Evolutionary conservation across 345 rosid species (phyloP).

Genomic region (Salix suchowensis): DNA sequence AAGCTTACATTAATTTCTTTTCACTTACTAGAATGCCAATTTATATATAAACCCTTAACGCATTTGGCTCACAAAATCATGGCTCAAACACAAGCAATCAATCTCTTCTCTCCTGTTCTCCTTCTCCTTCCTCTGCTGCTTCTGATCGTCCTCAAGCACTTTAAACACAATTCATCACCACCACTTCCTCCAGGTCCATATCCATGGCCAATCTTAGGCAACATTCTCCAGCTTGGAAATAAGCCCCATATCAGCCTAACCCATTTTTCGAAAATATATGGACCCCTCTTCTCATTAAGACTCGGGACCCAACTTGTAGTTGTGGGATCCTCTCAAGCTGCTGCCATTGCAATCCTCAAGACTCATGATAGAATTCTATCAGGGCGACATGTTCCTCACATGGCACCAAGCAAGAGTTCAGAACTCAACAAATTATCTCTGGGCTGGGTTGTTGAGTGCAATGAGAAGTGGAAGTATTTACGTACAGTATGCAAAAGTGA

Average conservation of each 20-base stretch:
- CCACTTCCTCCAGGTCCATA: constrained; percentile 37
- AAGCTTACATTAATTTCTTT: background rate
- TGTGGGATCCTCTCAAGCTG: constrained; percentile 30
- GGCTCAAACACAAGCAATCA: constrained; percentile 4
- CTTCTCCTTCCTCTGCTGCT: constrained; percentile 15
- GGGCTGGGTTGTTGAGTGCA: constrained; percentile 32
- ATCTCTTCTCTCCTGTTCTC: constrained; percentile 12
- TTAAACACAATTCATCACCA: background rate
- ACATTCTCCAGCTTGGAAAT: constrained; percentile 28
- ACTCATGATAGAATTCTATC: constrained; percentile 28
- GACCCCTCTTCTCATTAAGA: constrained; percentile 29
- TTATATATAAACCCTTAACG: background rate
- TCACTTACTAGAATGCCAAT: background rate
- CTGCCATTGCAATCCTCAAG: constrained; percentile 34
- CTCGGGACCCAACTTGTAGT: constrained; percentile 32
- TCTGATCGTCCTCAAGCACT: constrained; percentile 15
- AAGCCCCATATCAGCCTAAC: constrained; percentile 25
- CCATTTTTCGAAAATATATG: constrained; percentile 19
- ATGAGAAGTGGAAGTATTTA: constrained; percentile 25
- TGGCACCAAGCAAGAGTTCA: constrained; percentile 26
- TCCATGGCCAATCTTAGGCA: constrained; percentile 35
- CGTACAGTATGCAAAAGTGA: constrained; percentile 20
- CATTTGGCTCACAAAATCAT: background rate
- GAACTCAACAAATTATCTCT: constrained; percentile 25
- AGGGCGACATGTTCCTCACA: constrained; percentile 33